Conservation (phyloP, 2,329 filamentous ascomycete genomes). For the Fusarium heterosporum region DNA sequence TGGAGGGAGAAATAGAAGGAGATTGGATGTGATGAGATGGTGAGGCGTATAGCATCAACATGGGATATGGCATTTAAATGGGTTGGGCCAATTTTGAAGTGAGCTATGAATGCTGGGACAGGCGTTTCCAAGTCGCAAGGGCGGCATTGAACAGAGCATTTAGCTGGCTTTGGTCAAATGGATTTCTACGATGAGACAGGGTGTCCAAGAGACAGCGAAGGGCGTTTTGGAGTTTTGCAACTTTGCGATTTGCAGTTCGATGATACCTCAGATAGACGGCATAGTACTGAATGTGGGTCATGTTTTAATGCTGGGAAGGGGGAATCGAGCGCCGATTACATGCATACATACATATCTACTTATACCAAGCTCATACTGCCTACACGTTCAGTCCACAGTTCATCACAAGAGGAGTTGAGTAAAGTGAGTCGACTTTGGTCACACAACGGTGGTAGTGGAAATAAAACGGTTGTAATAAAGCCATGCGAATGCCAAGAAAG, state of each 20-base stretch:
- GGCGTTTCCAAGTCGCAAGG: slow-evolving; percentile 23
- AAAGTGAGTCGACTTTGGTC: not conserved
- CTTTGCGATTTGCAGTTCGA: slow-evolving; percentile 40
- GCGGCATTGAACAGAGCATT: slow-evolving; percentile 23
- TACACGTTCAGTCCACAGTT: no score
- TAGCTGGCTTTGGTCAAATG: slow-evolving; percentile 8
- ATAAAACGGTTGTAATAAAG: slow-evolving; percentile 14
- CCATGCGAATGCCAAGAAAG: slow-evolving; percentile 12
- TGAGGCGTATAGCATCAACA: slow-evolving; percentile 18
- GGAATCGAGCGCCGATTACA: slow-evolving; percentile 4
- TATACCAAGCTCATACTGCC: no score
- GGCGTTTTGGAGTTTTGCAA: slow-evolving; percentile 41
- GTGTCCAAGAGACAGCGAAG: slow-evolving; percentile 15
- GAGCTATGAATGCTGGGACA: slow-evolving; percentile 21
- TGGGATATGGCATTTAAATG: slow-evolving; percentile 15
- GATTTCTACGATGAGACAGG: slow-evolving; percentile 14
- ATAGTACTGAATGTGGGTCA: slow-evolving; percentile 34
- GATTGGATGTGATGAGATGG: slow-evolving; percentile 51
- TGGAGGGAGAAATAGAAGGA: slow-evolving; percentile 53
- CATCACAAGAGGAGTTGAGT: no score
- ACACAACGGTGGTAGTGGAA: not conserved
- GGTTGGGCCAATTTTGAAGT: slow-evolving; percentile 28
- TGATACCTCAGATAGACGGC: slow-evolving; percentile 46
- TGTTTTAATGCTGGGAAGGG: slow-evolving; percentile 23
- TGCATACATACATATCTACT: not conserved